Conservation (phyloP, 768 basidiomycete species). For the Rhodocollybia butyracea region DNA sequence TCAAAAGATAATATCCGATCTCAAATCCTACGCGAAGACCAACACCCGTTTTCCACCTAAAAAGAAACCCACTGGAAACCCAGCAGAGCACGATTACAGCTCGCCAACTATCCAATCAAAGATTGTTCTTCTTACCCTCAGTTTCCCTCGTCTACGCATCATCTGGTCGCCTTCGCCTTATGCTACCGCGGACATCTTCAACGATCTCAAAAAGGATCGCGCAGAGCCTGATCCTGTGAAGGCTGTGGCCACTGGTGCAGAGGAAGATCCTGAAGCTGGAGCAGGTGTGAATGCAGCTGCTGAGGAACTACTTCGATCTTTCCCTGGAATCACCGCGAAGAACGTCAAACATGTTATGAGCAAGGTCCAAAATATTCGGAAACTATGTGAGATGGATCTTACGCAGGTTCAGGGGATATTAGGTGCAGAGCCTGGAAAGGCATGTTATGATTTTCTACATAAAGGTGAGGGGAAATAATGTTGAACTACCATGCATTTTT, state of each 20-base stretch:
- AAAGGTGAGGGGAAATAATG: constrained; percentile 60
- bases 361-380: constrained; percentile 72
- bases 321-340: constrained; percentile 85
- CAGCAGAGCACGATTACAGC: constrained; percentile 30
- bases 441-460: constrained; percentile 82
- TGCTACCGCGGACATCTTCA: constrained; percentile 88
- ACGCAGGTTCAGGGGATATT: constrained; percentile 67
- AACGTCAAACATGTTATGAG: constrained; percentile 84
- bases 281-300: constrained; percentile 70
- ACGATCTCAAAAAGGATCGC: constrained; percentile 79
- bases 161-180: constrained; percentile 98
- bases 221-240: constrained; percentile 76
- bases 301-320: constrained; percentile 76
- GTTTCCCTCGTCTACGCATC: constrained; percentile 89
- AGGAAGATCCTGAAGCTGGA: constrained; percentile 61
- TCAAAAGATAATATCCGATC: constrained; percentile 54
- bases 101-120: constrained; percentile 78
- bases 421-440: constrained; percentile 77
- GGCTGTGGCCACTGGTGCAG: constrained; percentile 80
- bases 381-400: constrained; percentile 64
- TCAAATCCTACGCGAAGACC: constrained; percentile 66
- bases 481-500: too few relatives aligned
- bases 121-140: constrained; percentile 81
- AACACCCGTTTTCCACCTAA: constrained; percentile 53
- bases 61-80: constrained; percentile 34